Percentiles rank a stretch among this genome's conserved stretches.
These are phyloP conservation scores for Metroxylon sagu DNA, from an alignment of 176 grass and related monocot genomes.

Conservation along the genomic window DNA sequence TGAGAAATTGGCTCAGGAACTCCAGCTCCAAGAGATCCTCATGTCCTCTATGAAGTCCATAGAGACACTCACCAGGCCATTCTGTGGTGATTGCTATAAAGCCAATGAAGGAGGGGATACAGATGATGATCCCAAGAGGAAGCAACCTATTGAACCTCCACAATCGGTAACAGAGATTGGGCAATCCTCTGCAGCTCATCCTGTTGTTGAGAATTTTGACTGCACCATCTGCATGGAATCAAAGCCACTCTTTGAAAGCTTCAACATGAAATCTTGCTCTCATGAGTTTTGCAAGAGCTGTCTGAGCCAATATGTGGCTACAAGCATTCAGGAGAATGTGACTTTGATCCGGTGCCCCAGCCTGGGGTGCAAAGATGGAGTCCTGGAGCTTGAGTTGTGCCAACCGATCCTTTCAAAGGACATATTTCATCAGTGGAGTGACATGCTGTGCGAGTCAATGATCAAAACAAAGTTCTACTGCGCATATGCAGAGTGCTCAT, in stretches of 20 bases:
- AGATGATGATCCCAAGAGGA: too few species aligned
- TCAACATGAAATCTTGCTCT: not conserved
- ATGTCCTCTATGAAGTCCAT: too few species aligned
- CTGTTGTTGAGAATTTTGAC: too few species aligned
- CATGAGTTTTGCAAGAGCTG: slow-evolving; percentile 1
- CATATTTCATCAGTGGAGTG: not conserved
- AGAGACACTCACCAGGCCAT: too few species aligned
- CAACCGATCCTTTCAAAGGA: not conserved
- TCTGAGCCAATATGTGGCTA: not conserved
- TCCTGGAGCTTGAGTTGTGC: not conserved
- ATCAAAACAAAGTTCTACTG: slow-evolving; percentile 3
- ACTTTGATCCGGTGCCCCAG: not conserved
- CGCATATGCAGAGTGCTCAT: not conserved
- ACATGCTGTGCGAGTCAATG: not conserved
- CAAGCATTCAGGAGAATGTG: not conserved
- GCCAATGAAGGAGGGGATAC: too few species aligned
- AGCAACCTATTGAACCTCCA: too few species aligned
- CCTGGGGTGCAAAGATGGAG: not conserved
- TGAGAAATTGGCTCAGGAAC: too few species aligned
- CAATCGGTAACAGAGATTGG: too few species aligned
- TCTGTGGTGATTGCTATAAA: too few species aligned
- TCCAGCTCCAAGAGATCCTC: too few species aligned
- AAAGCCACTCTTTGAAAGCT: not conserved
- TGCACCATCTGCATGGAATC: slow-evolving; percentile 19
- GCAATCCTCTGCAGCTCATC: too few species aligned